Conservation (phyloP, 208 protist genomes). For the Leishmania guyanensis region DNA sequence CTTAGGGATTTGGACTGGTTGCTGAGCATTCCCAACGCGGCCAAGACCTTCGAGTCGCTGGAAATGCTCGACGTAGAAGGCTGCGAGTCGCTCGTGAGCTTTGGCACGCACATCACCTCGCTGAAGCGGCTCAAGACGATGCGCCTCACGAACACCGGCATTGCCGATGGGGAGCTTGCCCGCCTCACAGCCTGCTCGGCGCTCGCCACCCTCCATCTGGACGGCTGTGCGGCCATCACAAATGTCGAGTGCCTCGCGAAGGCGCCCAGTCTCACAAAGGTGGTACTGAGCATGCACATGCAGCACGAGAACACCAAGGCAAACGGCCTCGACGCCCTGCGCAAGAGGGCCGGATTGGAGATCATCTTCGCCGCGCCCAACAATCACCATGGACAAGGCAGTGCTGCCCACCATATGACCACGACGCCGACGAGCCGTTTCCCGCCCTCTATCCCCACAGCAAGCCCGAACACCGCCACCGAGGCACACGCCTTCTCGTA, state of each 20-base stretch:
- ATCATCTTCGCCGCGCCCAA: conserved; percentile 32
- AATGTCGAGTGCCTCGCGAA: conserved; percentile 41
- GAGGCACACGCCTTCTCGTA: conserved; percentile 16
- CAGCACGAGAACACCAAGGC: conserved; percentile 28
- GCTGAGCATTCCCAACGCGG: conserved; percentile 23
- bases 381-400: conserved; percentile 24
- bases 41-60: conserved; percentile 32
- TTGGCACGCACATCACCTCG: conserved; percentile 34
- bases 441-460: conserved; percentile 17
- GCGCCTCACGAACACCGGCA: conserved; percentile 44
- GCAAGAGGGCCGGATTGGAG: conserved; percentile 30
- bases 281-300: conserved; percentile 38
- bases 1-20: conserved; percentile 49
- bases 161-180: conserved; percentile 37
- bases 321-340: conserved; percentile 37
- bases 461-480: conserved; percentile 13
- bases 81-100: conserved; percentile 35
- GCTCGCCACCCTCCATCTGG: conserved; percentile 45
- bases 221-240: conserved; percentile 42
- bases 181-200: conserved; percentile 28
- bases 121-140: conserved; percentile 50
- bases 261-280: conserved; percentile 39
- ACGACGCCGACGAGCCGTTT: conserved; percentile 26
- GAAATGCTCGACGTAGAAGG: conserved; percentile 68
- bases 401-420: conserved; percentile 21